Evolutionary conservation across 2,329 filamentous ascomycete genomes (phyloP), one percentile per base, ranked within the genome.

Genomic region (Penicillium sp.): DNA sequence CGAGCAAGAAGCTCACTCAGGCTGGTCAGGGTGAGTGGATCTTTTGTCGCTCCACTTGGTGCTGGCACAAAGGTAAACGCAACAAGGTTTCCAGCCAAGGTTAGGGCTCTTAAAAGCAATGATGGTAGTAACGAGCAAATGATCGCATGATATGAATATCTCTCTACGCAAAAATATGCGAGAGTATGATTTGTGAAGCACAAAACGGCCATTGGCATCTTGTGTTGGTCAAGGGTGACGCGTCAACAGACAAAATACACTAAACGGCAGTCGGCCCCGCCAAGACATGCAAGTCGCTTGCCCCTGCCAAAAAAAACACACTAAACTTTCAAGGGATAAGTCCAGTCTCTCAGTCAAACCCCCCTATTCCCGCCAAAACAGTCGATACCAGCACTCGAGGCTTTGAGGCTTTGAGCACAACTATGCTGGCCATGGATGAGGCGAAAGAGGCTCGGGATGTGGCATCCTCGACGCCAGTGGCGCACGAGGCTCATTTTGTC

Each of bases 401-500:
- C 20, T 20, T 20, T 20, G 20, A 20, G 17, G 12, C 34, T 38
- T n/a, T 41, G 3, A 8, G 14, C 37, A 22, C 6, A 4, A 38
- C 35, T 3, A 28, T 34, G 11, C 8, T 47, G 6, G 34, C 31
- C 10, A 63, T 63, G 53, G 54, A 45, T 15, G 20, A 34, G 20
- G 28, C 17, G 17, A 60, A 63, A 43, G 50, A 58, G 53, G n/a
- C 25, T 25, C 51, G 56, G 22, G 47, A 64, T 39, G 34, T 61
- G n/a, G 59, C 65, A 47, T 20, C 41, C 8, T 45, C 60, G 34
- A 22, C 58, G 20, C 11, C 34, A 31, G 41, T 11, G 11, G 6
- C 34, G 11, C 42, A 41, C 11, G 54, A 63, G 37, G 55, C 49
- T 8, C 62, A 66, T 5, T 17, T 79, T 47, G 73, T 77, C 34